Percentiles rank a stretch among this genome's conserved stretches.
phyloP scores from a whole-genome alignment of 2,329 filamentous ascomycete species.

The Clonostachys sp. region DNA sequence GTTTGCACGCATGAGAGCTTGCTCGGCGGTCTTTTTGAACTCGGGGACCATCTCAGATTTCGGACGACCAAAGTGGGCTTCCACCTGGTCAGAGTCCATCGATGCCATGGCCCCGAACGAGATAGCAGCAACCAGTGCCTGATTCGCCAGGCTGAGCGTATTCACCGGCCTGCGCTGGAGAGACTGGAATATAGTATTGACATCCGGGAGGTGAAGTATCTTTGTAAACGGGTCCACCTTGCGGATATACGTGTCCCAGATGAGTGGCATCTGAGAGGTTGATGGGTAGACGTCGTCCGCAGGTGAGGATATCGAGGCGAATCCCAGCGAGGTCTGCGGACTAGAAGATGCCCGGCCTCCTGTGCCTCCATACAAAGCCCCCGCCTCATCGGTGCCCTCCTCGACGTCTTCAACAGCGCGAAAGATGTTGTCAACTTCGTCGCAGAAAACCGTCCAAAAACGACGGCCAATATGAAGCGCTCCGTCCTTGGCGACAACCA shows the following conservation, averaged over 20 bases:
- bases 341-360: not conserved
- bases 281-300: constrained; percentile 12
- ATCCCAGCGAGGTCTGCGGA: constrained; percentile 4
- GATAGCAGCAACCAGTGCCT: constrained; percentile 17
- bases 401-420: constrained; percentile 18
- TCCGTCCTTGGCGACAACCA: constrained; percentile 15
- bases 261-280: constrained; percentile 17
- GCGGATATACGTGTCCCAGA: constrained; percentile 19
- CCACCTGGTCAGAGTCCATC: constrained; percentile 11
- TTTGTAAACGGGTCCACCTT: constrained; percentile 24
- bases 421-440: constrained; percentile 21
- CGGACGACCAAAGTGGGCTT: constrained; percentile 8
- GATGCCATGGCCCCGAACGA: constrained; percentile 16
- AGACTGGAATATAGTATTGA: constrained; percentile 9
- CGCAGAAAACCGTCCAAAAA: constrained; percentile 23
- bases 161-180: constrained; percentile 10
- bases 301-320: constrained; percentile 10
- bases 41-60: constrained; percentile 9
- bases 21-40: constrained; percentile 13
- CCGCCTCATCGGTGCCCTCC: constrained; percentile 1
- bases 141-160: constrained; percentile 6
- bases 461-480: constrained; percentile 17
- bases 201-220: constrained; percentile 12
- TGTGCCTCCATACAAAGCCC: not conserved
- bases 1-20: constrained; percentile 28